phyloP scores from a whole-genome alignment of 306 rosid species.

The Lablab purpureus region DNA sequence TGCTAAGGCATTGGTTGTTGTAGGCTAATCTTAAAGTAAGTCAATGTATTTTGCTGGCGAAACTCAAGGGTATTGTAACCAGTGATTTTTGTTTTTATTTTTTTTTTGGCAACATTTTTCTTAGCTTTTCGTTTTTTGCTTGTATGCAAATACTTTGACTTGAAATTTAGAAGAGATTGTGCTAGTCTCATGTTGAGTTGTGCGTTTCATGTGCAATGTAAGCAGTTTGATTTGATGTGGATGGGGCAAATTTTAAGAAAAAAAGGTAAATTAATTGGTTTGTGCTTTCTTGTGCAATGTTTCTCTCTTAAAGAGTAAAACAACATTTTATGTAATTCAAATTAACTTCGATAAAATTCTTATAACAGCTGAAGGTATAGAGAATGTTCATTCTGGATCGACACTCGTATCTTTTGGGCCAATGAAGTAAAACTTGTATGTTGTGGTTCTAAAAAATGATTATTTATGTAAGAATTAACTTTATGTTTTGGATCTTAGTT shows the following conservation, averaged over 20 bases:
- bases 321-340: too few relatives aligned
- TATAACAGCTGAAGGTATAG: too few relatives aligned
- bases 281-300: too few relatives aligned
- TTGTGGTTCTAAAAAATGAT: not conserved
- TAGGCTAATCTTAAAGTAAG: not conserved
- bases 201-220: not conserved
- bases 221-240: not conserved
- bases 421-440: not conserved
- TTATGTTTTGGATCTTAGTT: not conserved
- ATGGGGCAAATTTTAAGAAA: too few relatives aligned
- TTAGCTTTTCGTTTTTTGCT: constrained; percentile 9
- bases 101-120: not conserved
- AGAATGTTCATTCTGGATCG: too few relatives aligned
- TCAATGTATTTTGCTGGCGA: not conserved
- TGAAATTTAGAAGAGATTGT: not conserved
- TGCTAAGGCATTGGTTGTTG: not conserved
- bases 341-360: too few relatives aligned
- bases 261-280: too few relatives aligned
- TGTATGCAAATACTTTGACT: not conserved
- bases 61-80: not conserved
- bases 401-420: too few relatives aligned
- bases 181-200: not conserved
- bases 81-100: not conserved
- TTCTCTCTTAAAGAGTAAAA: too few relatives aligned
- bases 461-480: not conserved